Evolutionary conservation across 1,139 yeast genomes (phyloP), one percentile per base, ranked within the genome.

Genomic region (Yamadazyma oceani): DNA sequence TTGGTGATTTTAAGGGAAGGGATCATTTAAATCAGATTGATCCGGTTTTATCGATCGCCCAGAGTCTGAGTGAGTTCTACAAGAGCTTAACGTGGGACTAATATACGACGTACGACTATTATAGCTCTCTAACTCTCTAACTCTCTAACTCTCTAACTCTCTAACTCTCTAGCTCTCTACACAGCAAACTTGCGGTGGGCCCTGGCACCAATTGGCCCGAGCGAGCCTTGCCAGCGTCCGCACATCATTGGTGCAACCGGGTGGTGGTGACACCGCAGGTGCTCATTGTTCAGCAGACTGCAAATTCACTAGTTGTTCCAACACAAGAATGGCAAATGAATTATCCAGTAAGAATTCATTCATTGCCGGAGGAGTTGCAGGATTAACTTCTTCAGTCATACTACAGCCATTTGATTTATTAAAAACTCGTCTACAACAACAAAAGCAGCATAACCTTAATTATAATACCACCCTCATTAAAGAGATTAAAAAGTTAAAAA

Each of bases 381-480:
- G 98, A 0, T 63, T 94, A 42, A 73, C 90, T 0, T 85, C 96
- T 2, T 82, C 97, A 0, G 77, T 87, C 6, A 70, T 78, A 1
- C 72, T 92, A 28, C 98, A 92, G 58, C 98, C 98, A 1, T 73
- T 92, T 40, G 98, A 92, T 60, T 70, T 92, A 35, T 64, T 92
- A 38, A 92, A 92, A 59, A 92, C 98, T 0, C 64, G 98, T 45
- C 69, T 90, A 11, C 98, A 92, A 65, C 97, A 92, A 59, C 75
- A 70, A 43, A 70, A 66, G 39, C 64, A 58, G 27, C 46, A 50
- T 10, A 64, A 71, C 26, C 54, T 58, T 7, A 58, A 69, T 17
- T 69, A 80, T 34, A 42, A 66, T 47, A 50, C 66, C 35, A 50
- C 68, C 24, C 54, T 73, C 50, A 36, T 62, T 35, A 58, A 60